Evolutionary conservation across 2,329 filamentous ascomycete species (phyloP).

Genomic region (Ceratocystis colombiana): DNA sequence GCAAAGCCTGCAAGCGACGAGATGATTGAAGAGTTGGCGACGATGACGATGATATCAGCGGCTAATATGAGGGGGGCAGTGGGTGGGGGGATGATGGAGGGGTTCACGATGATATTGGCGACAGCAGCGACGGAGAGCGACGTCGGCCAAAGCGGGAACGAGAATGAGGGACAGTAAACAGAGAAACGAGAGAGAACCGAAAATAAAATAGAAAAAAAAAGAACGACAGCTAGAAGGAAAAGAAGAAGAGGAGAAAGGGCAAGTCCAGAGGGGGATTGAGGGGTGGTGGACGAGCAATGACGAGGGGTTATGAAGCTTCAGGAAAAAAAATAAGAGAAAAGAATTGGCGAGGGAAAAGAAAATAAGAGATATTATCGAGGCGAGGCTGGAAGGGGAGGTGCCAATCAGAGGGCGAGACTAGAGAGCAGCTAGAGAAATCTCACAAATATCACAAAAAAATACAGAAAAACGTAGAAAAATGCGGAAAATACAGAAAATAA

Average conservation of each 20-base stretch:
- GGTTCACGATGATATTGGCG: constrained; percentile 1
- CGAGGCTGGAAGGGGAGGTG: not conserved
- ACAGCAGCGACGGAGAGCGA: not conserved
- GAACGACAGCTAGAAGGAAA: constrained; percentile 4
- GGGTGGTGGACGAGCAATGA: constrained; percentile 34
- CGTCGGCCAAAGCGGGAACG: constrained; percentile 5
- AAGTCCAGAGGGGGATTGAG: constrained; percentile 10
- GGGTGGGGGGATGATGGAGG: not conserved
- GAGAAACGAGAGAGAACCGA: constrained; percentile 17
- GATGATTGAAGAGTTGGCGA: not conserved
- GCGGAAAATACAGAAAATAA: not conserved
- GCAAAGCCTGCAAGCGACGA: not conserved
- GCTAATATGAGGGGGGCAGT: not conserved
- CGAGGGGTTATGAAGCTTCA: constrained; percentile 30
- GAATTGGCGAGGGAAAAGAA: constrained; percentile 43
- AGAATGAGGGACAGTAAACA: constrained; percentile 15
- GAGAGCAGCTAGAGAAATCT: not conserved
- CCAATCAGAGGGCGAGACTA: no score
- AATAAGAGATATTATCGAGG: constrained; percentile 36
- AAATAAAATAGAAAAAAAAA: constrained; percentile 2
- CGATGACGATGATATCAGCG: constrained; percentile 3
- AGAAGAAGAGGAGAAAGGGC: constrained; percentile 5
- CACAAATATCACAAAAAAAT: not conserved
- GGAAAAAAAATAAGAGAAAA: constrained; percentile 40
- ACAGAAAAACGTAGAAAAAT: not conserved